Evolutionary conservation across 345 rosid species (phyloP), one percentile per base, ranked within the genome.

Genomic region (Ceriops tagal): DNA sequence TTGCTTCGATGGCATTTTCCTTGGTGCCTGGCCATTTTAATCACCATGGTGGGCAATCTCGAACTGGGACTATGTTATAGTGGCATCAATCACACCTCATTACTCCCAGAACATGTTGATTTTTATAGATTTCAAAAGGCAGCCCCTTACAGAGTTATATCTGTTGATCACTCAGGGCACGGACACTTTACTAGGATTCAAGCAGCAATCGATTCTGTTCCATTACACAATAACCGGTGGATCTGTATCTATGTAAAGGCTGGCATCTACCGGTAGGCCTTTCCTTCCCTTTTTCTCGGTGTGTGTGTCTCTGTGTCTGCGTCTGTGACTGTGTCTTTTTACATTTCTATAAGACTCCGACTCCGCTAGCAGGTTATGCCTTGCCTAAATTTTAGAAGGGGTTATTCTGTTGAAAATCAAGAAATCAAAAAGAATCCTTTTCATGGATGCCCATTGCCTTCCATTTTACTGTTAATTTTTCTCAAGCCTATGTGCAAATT

Each of bases 151-250:
- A 62, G 34, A 57, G 35, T 58, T 53, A 61, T 76, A 22, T 4
- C 70, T 9, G 93, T 92, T 22, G 86, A 86, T 70, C 73, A 78
- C 28, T 75, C 85, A 0, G 90, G 89, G 4, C 51, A 53, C 71
- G 92, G 87, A 22, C 72, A 82, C 64, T 88, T 87, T 69, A 64
- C 86, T 24, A 86, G 68, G 8, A 66, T 88, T 56, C 96, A 90
- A 64, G 64, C 87, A 2, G 90, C 96, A 26, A 86, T 90, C 1
- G 77, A 90, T 77, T 79, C 71, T 0, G 70, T 92, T 20, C 92
- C 96, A 24, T 28, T 8, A 6, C 60, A 79, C 20, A 88, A 92
- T 61, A 4, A 21, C 0, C 27, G 77, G 0, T 88, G 93, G 96
- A 59, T 84, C 75, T 81, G 81, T 60, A 82, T 92, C 77, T 35